These are phyloP conservation scores for Silene conica DNA, from an alignment of 148 eudicot genomes.

Conservation along the genomic window DNA sequence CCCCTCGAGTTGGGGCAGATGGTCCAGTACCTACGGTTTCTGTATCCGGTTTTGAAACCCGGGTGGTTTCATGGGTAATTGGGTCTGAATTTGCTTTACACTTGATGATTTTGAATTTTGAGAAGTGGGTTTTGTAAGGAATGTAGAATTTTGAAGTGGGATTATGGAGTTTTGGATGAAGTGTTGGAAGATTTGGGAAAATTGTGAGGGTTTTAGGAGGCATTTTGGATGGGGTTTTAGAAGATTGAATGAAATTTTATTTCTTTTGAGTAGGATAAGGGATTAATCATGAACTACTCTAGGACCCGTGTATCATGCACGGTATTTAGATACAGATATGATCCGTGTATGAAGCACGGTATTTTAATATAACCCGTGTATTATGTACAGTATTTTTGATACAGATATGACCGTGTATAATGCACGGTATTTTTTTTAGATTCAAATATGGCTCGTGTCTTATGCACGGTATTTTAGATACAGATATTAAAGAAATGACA, in stretches of 20 bases:
- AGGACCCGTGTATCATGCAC: no score
- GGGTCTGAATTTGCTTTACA: conserved; percentile 32
- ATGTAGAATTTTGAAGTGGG: conserved; percentile 19
- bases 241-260: not conserved
- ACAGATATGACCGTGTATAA: no score
- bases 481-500: no score
- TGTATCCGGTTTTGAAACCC: conserved; percentile 12
- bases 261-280: conserved; percentile 16
- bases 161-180: conserved; percentile 25
- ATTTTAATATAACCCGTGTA: no score
- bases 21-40: conserved; percentile 49
- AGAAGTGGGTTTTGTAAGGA: conserved; percentile 20
- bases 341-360: no score
- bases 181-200: conserved; percentile 30
- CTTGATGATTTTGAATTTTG: conserved; percentile 30
- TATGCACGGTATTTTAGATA: no score
- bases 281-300: no score
- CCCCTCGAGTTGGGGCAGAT: conserved; percentile 69
- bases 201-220: conserved; percentile 44
- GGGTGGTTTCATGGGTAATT: conserved; percentile 17
- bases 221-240: conserved; percentile 34
- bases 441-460: no score
- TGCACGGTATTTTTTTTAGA: no score
- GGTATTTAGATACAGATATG: no score
- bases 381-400: no score